Percentiles rank a stretch among this genome's conserved stretches.
Conservation (phyloP, 2,329 filamentous ascomycete genomes). For the Hypoxylon sp. region DNA sequence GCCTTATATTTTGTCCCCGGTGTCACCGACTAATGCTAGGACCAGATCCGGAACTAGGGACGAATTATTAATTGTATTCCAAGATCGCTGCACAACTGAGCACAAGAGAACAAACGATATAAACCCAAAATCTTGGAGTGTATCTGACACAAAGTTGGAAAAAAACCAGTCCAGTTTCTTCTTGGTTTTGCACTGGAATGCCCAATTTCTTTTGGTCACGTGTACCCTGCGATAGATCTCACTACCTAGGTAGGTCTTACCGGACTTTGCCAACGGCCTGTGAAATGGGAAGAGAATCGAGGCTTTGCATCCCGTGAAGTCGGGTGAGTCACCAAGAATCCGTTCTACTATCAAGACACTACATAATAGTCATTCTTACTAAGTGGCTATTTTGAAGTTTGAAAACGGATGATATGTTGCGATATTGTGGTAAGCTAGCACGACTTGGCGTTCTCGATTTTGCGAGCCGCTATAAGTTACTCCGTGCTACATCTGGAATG, state of each 20-base stretch:
- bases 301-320: conserved; percentile 1
- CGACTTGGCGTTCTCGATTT: neutral
- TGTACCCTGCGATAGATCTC: neutral
- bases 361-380: neutral
- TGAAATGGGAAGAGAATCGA: conserved; percentile 9
- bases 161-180: neutral
- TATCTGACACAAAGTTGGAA: conserved; percentile 8
- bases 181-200: conserved; percentile 9
- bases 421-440: conserved; percentile 2
- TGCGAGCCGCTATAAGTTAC: conserved; percentile 15
- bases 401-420: conserved; percentile 30
- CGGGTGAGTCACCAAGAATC: conserved; percentile 5
- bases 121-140: neutral
- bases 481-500: conserved; percentile 28
- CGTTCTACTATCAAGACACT: neutral
- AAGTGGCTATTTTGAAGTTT: neutral
- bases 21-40: conserved; percentile 4
- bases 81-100: conserved; percentile 8
- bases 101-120: conserved; percentile 15
- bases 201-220: neutral
- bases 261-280: neutral
- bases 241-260: too few species aligned
- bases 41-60: conserved; percentile 2
- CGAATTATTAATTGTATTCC: neutral
- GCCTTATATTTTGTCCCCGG: conserved; percentile 16